Conservation (phyloP, 139 green algal species). For the Trebouxia sp. region DNA sequence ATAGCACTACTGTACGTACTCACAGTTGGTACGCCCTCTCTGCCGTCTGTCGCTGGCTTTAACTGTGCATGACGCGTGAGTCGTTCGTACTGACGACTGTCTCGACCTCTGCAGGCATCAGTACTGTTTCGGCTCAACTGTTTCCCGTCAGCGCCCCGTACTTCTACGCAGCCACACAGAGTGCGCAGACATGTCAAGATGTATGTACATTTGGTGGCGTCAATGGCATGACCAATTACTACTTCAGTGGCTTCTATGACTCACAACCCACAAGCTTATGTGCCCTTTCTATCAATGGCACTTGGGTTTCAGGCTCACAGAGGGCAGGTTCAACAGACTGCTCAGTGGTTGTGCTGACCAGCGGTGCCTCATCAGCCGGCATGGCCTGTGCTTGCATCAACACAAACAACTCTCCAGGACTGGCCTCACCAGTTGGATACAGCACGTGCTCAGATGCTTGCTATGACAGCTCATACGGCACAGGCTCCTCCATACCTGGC, state of each 20-base stretch:
- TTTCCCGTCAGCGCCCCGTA: not conserved
- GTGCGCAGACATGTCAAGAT: not conserved
- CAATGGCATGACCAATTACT: constrained; percentile 16
- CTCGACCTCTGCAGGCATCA: not conserved
- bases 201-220: not conserved
- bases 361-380: not conserved
- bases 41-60: too few relatives aligned
- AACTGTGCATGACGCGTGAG: too few relatives aligned
- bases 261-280: not conserved
- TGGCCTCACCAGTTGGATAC: not conserved
- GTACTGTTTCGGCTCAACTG: not conserved
- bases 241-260: constrained; percentile 8
- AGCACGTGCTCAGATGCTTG: constrained; percentile 4
- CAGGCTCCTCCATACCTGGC: not conserved
- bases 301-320: constrained; percentile 8
- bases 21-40: too few relatives aligned
- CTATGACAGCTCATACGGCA: not conserved
- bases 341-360: not conserved
- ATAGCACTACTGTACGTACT: too few relatives aligned
- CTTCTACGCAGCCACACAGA: not conserved
- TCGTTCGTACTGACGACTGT: not conserved
- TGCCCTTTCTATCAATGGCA: constrained; percentile 1
- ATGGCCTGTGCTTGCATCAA: constrained; percentile 16
- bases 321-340: not conserved
- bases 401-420: not conserved